phyloP scores from a whole-genome alignment of 1,139 yeast species.

The Kluyveromyces sp. region DNA sequence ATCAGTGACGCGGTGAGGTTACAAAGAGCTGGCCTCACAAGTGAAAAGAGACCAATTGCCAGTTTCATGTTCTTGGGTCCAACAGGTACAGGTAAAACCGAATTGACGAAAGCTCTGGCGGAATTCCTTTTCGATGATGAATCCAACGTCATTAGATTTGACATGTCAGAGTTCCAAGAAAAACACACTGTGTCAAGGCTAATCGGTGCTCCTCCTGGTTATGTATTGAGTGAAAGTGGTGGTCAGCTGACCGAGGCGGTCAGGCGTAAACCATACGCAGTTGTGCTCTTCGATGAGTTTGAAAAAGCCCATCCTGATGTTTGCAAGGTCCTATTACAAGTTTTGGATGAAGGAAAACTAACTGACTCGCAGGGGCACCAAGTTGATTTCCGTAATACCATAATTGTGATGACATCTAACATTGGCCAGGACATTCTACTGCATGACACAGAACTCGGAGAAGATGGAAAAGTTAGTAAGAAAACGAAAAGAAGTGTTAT shows the following conservation, averaged over 20 bases:
- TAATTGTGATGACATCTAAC: conserved; percentile 95
- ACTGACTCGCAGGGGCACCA: conserved; percentile 94
- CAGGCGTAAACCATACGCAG: conserved; percentile 88
- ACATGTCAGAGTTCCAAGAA: conserved; percentile 97
- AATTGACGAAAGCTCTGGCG: conserved; percentile 84
- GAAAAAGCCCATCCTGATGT: conserved; percentile 96
- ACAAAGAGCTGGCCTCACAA: conserved; percentile 93
- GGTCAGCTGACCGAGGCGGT: conserved; percentile 97
- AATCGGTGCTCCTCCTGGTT: conserved; percentile 97
- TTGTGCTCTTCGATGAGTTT: conserved; percentile 88
- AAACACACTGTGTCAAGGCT: conserved; percentile 83
- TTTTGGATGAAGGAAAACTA: conserved; percentile 86
- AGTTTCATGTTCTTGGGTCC: conserved; percentile 95
- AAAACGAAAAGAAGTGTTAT: conserved; percentile 50
- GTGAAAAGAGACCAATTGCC: conserved; percentile 91
- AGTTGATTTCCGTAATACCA: conserved; percentile 88
- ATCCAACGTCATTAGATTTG: conserved; percentile 78
- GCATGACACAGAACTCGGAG: conserved; percentile 48
- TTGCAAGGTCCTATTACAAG: conserved; percentile 80
- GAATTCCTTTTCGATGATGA: conserved; percentile 88
- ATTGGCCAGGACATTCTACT: conserved; percentile 87
- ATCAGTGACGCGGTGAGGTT: conserved; percentile 91
- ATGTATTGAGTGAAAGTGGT: conserved; percentile 86
- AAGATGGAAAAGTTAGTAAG: conserved; percentile 43
- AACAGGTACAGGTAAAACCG: conserved; percentile 97